Evolutionary conservation across 306 rosid genomes (phyloP), one percentile per base, ranked within the genome.

Genomic region (Cucurbita ficifolia): DNA sequence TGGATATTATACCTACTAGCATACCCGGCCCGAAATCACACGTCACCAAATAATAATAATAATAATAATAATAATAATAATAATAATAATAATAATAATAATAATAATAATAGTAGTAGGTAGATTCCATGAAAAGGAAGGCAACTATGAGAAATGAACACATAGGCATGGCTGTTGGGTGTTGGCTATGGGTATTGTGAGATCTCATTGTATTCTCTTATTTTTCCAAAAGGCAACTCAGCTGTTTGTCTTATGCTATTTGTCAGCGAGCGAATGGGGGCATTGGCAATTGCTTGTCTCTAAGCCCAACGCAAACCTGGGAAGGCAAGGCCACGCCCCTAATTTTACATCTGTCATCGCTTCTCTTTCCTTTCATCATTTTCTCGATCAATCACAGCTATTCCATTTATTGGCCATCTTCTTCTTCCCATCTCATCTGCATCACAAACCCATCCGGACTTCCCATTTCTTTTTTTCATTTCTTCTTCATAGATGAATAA

Each of bases 191-290:
- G 43, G 12, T 35, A 33, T 60, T 10, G 8, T 10, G 4, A 56
- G 38, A 56, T 22, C 36, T 60, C 10, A 60, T 29, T 29, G 68
- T 60, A 38, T 14, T 62, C 19, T 38, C 6, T 8, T 4, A 45
- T 43, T 65, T 43, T 65, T 21, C 52, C 5, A 69, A 69, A 69
- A 45, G 57, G 7, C 73, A 69, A 67, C 73, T 69, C 57, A 2
- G 1, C 21, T 11, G 3, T 68, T 68, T 69, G 73, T 69, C 73
- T 69, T 69, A 48, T 69, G 57, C 73, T 22, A 69, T 69, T 69
- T 69, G 73, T 69, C 73, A 48, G 7, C 22, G 13, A 22, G 57
- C 10, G 0, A 6, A 22, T 13, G 73, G 73, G 56, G 38, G 57
- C 57, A 48, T 69, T 69, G 46, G 11, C 19, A n/a, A 19, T 43